phyloP scores from a whole-genome alignment of 2,329 filamentous ascomycete genomes.

The Apiospora arundinis region DNA sequence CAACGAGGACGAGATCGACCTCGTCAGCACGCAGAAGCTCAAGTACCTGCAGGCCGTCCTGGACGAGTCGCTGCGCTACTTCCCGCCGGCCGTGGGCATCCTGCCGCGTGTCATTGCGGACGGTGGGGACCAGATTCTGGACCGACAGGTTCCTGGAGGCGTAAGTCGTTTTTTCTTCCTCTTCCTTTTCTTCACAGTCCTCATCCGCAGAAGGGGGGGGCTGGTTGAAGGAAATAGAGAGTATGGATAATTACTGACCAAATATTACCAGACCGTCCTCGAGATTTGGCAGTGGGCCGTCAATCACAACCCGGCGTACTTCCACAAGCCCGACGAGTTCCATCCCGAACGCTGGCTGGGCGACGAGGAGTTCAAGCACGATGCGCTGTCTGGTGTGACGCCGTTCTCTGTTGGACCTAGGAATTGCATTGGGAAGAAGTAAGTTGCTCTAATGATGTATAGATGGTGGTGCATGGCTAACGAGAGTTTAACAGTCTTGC shows the following conservation, averaged over 20 bases:
- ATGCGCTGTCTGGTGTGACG: conserved; percentile 43
- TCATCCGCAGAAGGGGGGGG: too few relatives aligned
- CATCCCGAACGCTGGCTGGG: conserved; percentile 47
- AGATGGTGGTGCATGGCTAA: neutral
- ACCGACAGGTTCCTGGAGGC: conserved; percentile 34
- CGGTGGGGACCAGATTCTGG: conserved; percentile 36
- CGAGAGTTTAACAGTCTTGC: conserved; percentile 34
- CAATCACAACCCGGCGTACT: conserved; percentile 44
- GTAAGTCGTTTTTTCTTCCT: neutral
- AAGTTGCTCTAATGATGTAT: too few relatives aligned
- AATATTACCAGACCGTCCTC: conserved; percentile 37
- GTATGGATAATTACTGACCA: neutral
- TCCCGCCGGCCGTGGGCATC: conserved; percentile 41
- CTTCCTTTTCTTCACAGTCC: too few relatives aligned
- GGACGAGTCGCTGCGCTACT: conserved; percentile 50
- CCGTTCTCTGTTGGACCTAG: conserved; percentile 46
- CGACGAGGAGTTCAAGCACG: conserved; percentile 39
- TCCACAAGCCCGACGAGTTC: conserved; percentile 45
- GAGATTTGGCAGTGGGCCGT: conserved; percentile 44
- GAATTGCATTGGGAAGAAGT: conserved; percentile 48
- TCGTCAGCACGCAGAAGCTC: conserved; percentile 41
- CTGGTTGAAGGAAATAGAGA: too few relatives aligned
- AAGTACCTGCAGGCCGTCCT: conserved; percentile 50
- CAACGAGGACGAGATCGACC: conserved; percentile 46
- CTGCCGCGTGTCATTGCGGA: conserved; percentile 33